phyloP scores from a whole-genome alignment of 139 green algal species.

The Haematococcus sp. region DNA sequence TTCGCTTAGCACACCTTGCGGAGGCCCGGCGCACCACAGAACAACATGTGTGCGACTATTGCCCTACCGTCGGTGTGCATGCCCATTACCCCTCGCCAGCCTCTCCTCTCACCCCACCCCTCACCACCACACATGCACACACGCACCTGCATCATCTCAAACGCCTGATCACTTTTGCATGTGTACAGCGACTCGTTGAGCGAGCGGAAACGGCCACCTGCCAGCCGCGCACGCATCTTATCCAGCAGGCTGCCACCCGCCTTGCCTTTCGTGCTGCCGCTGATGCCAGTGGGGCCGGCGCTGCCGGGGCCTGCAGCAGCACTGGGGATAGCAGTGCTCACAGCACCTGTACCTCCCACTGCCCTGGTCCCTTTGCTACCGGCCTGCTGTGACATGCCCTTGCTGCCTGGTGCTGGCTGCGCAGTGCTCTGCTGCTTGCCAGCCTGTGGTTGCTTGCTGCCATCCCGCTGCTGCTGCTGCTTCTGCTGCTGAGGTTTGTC shows the following conservation, averaged over 20 bases:
- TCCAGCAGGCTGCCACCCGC: constrained; percentile 47
- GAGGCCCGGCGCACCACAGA: too few species aligned
- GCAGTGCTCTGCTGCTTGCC: not conserved
- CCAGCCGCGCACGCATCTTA: constrained; percentile 69
- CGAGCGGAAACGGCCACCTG: constrained; percentile 82
- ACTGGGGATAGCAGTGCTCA: not conserved
- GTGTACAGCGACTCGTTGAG: constrained; percentile 98
- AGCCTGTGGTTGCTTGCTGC: not conserved
- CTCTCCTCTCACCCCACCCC: too few species aligned
- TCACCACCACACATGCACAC: too few species aligned
- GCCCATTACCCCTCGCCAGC: too few species aligned
- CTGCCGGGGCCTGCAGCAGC: too few species aligned
- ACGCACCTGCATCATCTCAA: constrained; percentile 58
- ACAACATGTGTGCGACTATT: too few species aligned
- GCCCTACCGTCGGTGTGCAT: too few species aligned
- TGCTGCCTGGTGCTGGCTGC: not conserved
- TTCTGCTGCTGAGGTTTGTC: constrained; percentile 15
- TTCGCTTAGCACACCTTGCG: too few species aligned
- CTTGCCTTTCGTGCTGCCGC: not conserved
- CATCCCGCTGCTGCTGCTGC: constrained; percentile 15
- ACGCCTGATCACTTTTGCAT: constrained; percentile 53
- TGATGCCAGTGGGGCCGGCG: not conserved
- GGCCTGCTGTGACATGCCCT: not conserved
- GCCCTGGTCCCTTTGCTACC: not conserved
- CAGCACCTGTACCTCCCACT: not conserved